phyloP scores from a whole-genome alignment of 306 rosid genomes.

The Corylus heterophylla region DNA sequence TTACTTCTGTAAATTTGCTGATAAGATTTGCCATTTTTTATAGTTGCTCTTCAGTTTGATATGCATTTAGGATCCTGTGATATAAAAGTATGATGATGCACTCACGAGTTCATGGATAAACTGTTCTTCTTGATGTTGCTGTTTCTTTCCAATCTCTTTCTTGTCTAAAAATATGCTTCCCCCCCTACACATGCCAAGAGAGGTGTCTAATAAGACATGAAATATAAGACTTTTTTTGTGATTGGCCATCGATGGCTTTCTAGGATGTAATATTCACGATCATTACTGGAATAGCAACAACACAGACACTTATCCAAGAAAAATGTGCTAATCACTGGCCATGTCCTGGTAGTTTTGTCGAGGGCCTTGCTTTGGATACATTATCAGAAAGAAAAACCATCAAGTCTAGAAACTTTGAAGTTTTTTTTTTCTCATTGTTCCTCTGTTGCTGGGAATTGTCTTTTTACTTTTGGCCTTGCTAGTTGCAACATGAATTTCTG shows the following conservation, averaged over 20 bases:
- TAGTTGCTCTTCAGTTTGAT: constrained; percentile 14
- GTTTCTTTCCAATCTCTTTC: not conserved
- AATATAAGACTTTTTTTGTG: not conserved
- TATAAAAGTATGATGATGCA: constrained; percentile 3
- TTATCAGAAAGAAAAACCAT: constrained; percentile 9
- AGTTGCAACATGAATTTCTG: constrained; percentile 12
- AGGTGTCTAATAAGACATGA: not conserved
- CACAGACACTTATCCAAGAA: not conserved
- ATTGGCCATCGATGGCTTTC: not conserved
- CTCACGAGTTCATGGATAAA: not conserved
- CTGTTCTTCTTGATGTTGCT: constrained; percentile 10
- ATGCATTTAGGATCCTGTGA: constrained; percentile 9
- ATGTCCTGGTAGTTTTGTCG: not conserved
- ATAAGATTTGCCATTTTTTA: not conserved
- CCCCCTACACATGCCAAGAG: not conserved
- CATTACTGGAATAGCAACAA: not conserved
- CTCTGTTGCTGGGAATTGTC: constrained; percentile 13
- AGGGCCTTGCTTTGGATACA: constrained; percentile 10
- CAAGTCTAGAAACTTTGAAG: constrained; percentile 4
- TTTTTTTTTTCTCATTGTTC: not conserved
- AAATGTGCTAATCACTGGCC: not conserved
- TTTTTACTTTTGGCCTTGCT: constrained; percentile 10
- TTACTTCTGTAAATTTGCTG: constrained; percentile 14
- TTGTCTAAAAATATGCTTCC: too few relatives aligned
- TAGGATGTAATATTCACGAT: constrained; percentile 6